These are phyloP conservation scores for Lachnellula willkommii DNA, from an alignment of 2,329 filamentous ascomycete species.

Conservation along the genomic window DNA sequence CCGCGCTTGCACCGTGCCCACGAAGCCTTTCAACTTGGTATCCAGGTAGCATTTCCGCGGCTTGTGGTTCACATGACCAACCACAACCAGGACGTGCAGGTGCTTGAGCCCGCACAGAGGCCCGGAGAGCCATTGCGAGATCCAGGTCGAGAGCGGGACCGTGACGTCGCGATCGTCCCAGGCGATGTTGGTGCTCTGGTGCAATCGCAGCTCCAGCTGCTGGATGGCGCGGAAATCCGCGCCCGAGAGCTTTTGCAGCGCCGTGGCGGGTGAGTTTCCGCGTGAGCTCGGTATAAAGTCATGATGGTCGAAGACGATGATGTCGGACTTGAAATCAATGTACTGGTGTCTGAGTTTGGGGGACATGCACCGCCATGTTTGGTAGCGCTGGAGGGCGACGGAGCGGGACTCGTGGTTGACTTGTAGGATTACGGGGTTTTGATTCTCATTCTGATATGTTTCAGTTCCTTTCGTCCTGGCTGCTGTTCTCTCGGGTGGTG, in stretches of 20 bases:
- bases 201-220: neutral
- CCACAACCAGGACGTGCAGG: neutral
- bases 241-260: neutral
- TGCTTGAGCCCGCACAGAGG: neutral
- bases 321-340: neutral
- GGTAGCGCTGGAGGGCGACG: neutral
- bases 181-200: neutral
- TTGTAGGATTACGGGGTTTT: neutral
- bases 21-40: neutral
- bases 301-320: neutral
- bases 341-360: neutral
- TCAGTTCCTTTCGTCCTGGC: neutral
- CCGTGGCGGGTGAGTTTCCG: neutral
- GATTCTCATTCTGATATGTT: neutral
- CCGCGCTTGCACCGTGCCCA: neutral
- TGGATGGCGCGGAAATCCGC: neutral
- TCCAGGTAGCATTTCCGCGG: neutral
- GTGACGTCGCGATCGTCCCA: neutral
- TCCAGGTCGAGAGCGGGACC: neutral
- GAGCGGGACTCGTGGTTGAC: neutral
- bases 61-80: neutral
- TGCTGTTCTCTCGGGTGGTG: neutral
- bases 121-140: neutral
- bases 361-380: neutral
- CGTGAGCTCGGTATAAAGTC: neutral